Conservation (phyloP, 192 early-diverging fungal species). For the Gaertneriomyces sp. region DNA sequence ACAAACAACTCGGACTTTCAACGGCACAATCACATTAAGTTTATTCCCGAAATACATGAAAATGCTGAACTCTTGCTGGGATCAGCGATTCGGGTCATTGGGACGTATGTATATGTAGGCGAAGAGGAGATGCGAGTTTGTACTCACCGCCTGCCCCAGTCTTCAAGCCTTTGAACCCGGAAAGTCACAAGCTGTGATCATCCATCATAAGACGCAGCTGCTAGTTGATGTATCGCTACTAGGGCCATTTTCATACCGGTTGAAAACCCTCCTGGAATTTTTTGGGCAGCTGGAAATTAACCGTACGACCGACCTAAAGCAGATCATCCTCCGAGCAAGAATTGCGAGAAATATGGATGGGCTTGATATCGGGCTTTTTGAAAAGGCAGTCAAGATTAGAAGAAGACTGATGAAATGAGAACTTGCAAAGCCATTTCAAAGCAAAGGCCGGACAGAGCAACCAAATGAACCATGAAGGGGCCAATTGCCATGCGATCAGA, state of each 20-base stretch:
- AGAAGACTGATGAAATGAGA: not conserved
- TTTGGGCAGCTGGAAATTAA: slow-evolving; percentile 30
- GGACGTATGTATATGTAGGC: slow-evolving; percentile 15
- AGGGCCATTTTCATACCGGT: slow-evolving; percentile 25
- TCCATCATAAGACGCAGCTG: slow-evolving; percentile 11
- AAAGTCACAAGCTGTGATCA: slow-evolving; percentile 17
- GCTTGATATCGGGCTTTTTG: slow-evolving; percentile 32
- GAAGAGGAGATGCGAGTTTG: not conserved
- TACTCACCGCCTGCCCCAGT: not conserved
- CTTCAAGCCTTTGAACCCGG: slow-evolving; percentile 16
- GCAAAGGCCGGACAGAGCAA: too few species aligned
- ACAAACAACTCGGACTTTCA: too few species aligned
- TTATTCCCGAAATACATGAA: too few species aligned
- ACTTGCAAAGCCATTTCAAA: too few species aligned
- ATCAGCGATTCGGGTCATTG: slow-evolving; percentile 25
- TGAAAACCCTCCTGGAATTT: slow-evolving; percentile 35
- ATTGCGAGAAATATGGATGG: slow-evolving; percentile 38
- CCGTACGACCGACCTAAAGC: slow-evolving; percentile 6
- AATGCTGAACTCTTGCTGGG: not conserved
- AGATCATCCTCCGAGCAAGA: slow-evolving; percentile 29
- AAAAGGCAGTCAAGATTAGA: slow-evolving; percentile 31
- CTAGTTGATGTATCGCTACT: slow-evolving; percentile 33
- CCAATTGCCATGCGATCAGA: too few species aligned
- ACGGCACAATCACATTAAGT: too few species aligned
- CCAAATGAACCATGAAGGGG: too few species aligned